Evolutionary conservation across 768 basidiomycete genomes (phyloP), one percentile per base, ranked within the genome.

Genomic region (Termitomyces eurrhizus): DNA sequence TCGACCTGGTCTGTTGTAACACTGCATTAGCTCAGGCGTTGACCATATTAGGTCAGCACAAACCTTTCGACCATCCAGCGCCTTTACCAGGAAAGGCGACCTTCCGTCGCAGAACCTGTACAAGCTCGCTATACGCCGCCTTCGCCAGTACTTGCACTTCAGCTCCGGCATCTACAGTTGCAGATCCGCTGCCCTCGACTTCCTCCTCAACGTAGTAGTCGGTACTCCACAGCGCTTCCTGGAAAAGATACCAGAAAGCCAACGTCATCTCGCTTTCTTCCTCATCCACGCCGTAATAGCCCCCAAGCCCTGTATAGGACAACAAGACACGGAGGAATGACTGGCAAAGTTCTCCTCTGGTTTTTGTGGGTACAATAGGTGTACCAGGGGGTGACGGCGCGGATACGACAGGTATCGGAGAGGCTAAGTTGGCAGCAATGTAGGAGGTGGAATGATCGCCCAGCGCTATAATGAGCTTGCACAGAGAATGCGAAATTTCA

Each of bases 231-330:
- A 93, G 71, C 1, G 92, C 85, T 69, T 98, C 95, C 72, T 96
- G 94, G 59, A 96, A 83, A 44, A 92, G 76, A 64, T 93, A 95
- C 90, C 95, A 96, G 67, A 95, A 95, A 1, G 85, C 85, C 2
- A 96, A 80, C 2, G 90, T 90, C 78, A 89, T 82, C 72, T 95
- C 93, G 66, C 91, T 94, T 68, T 91, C 88, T 52, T 92, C 90
- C 69, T 95, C 95, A 51, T 95, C 93, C 0, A 83, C 81, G 1
- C 90, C 91, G 67, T 88, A 92, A 62, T 84, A 85, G 0, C 92
- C 93, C 0, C 87, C 84, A 11, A 77, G 72, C 1, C 85, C 87
- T 0, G 92, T 92, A 62, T 90, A 89, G 18, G 85, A 80, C 21
- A 97, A 73, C 52, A 95, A 70, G 12, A 91, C 71, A 5, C 83